A percentile compares a stretch with the other conserved stretches of the same genome.
Evolutionary conservation across 2,329 filamentous ascomycete species (phyloP).

Genomic region (Sclerotinia minor): DNA sequence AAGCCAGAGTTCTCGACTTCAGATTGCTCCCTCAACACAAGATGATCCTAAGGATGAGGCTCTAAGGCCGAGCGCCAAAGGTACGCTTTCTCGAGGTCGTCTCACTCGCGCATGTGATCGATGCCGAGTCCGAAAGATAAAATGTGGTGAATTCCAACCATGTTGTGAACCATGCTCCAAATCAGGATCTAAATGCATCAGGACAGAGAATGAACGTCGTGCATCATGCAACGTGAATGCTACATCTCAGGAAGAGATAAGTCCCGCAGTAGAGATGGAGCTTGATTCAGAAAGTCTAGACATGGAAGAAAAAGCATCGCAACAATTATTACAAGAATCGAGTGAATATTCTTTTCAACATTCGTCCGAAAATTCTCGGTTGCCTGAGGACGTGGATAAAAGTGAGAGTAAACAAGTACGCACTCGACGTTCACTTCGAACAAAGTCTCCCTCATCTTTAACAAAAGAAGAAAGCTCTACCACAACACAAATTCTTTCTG

Average conservation of each 20-base stretch:
- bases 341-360: conserved; percentile 24
- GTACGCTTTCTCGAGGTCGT: background rate
- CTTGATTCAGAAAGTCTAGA: conserved; percentile 15
- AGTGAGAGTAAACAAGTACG: background rate
- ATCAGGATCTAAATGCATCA: conserved; percentile 4
- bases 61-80: background rate
- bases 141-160: conserved; percentile 10
- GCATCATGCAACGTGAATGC: background rate
- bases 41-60: background rate
- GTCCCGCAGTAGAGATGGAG: conserved; percentile 1
- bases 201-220: background rate
- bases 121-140: conserved; percentile 4
- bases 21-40: background rate
- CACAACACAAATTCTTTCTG: background rate
- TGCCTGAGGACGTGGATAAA: conserved; percentile 4
- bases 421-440: conserved; percentile 13
- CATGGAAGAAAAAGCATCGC: conserved; percentile 19
- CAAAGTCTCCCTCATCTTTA: background rate
- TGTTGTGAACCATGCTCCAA: conserved; percentile 14
- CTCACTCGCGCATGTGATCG: background rate
- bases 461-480: background rate
- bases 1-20: background rate
- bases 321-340: conserved; percentile 22
- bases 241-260: background rate
- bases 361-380: conserved; percentile 19